These are phyloP conservation scores for Solanum medicagineum DNA, from an alignment of 257 asterid genomes.

Conservation along the genomic window DNA sequence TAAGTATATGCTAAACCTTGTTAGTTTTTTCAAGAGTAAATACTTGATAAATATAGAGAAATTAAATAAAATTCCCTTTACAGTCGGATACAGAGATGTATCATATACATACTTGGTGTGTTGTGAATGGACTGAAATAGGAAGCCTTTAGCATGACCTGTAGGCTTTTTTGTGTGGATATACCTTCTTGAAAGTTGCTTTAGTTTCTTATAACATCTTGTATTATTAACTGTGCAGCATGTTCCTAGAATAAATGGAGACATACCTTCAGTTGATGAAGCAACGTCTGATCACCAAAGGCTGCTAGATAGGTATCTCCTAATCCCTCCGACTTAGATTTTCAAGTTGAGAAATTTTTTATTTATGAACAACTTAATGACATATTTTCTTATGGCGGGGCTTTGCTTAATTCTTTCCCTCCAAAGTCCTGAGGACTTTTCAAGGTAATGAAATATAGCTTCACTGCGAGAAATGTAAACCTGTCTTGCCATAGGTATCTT, in stretches of 20 bases:
- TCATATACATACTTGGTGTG: not conserved
- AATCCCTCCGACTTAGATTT: not conserved
- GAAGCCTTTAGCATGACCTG: not conserved
- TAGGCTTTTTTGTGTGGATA: not conserved
- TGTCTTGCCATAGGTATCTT: not conserved
- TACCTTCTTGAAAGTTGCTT: not conserved
- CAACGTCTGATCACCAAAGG: slow-evolving; percentile 95
- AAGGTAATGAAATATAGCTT: not conserved
- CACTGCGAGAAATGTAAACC: not conserved
- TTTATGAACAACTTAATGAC: not conserved
- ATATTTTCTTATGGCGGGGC: not conserved
- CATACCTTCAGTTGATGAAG: slow-evolving; percentile 89
- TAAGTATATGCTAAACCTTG: not conserved
- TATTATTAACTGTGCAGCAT: slow-evolving; percentile 53
- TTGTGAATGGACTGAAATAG: not conserved
- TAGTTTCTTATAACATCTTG: not conserved
- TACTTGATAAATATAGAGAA: not conserved
- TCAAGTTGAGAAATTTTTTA: not conserved
- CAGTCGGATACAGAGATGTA: not conserved
- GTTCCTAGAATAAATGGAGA: slow-evolving; percentile 88
- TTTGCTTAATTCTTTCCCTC: not conserved
- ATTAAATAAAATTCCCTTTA: not conserved
- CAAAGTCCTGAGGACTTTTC: not conserved
- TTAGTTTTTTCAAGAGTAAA: not conserved
- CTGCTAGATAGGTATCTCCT: slow-evolving; percentile 66